Conservation (phyloP, 805 yeast genomes). For the Nakazawaea ernobii region DNA sequence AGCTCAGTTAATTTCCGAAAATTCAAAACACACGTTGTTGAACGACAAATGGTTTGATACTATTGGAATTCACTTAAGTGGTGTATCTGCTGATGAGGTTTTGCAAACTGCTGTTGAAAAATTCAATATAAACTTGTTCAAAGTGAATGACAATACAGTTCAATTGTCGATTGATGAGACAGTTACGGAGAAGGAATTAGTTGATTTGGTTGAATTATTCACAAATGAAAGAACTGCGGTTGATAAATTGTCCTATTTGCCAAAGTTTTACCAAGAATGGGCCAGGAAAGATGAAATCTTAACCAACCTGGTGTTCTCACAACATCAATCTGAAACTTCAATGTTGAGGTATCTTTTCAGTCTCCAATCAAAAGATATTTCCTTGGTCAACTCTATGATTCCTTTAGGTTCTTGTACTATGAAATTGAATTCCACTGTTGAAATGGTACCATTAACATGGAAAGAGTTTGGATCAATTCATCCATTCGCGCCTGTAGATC, state of each 20-base stretch:
- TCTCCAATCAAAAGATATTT: constrained; percentile 82
- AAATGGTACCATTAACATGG: constrained; percentile 92
- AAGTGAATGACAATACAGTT: constrained; percentile 53
- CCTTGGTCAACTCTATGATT: constrained; percentile 94
- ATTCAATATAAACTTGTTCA: constrained; percentile 72
- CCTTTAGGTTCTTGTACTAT: constrained; percentile 97
- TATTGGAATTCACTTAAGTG: constrained; percentile 54
- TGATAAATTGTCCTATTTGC: constrained; percentile 29
- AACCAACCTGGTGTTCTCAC: constrained; percentile 72
- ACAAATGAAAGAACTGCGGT: constrained; percentile 30
- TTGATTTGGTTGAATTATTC: constrained; percentile 53
- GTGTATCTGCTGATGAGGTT: constrained; percentile 49
- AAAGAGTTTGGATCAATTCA: constrained; percentile 87
- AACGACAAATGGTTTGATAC: constrained; percentile 84
- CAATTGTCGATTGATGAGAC: constrained; percentile 92
- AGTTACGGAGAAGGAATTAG: constrained; percentile 56
- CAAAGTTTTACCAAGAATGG: constrained; percentile 43
- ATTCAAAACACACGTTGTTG: constrained; percentile 39
- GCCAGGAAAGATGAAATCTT: constrained; percentile 56
- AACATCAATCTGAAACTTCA: constrained; percentile 90
- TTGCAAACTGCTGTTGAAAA: constrained; percentile 50
- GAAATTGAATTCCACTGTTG: constrained; percentile 94
- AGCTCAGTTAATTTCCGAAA: constrained; percentile 47
- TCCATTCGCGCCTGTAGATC: constrained; percentile 88
- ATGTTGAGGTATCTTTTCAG: constrained; percentile 86